These are phyloP conservation scores for Oehlia diaphana DNA, from an alignment of 192 early-diverging fungal genomes.

Conservation along the genomic window DNA sequence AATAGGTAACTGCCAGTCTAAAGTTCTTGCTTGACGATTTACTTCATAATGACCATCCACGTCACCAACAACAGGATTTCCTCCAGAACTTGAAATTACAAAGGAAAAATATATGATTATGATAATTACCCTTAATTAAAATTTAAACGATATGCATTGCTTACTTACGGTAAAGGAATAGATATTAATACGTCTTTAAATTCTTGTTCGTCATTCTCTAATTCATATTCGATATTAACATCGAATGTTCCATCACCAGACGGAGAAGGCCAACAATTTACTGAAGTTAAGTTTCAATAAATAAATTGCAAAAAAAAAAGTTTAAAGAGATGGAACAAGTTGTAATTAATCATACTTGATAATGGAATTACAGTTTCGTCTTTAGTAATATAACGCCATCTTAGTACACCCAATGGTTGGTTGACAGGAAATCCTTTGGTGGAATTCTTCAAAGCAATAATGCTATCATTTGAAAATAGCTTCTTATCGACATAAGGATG, in stretches of 20 bases:
- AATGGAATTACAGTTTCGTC: slow-evolving; percentile 87
- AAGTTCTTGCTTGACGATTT: slow-evolving; percentile 63
- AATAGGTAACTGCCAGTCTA: slow-evolving; percentile 86
- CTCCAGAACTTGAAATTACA: slow-evolving; percentile 49
- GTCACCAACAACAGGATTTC: slow-evolving; percentile 73
- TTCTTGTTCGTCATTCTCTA: slow-evolving; percentile 73
- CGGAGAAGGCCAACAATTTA: slow-evolving; percentile 98
- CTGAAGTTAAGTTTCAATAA: slow-evolving; percentile 39
- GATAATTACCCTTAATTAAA: background rate
- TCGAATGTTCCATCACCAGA: slow-evolving; percentile 83
- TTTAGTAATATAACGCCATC: slow-evolving; percentile 83
- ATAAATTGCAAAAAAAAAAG: background rate
- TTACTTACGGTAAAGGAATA: slow-evolving; percentile 84
- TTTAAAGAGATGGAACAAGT: background rate
- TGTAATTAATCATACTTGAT: slow-evolving; percentile 52
- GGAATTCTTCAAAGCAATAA: slow-evolving; percentile 81
- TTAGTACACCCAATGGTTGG: slow-evolving; percentile 82
- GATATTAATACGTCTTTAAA: slow-evolving; percentile 85
- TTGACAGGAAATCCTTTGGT: slow-evolving; percentile 82
- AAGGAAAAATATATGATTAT: background rate
- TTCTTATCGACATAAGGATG: slow-evolving; percentile 98
- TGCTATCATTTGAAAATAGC: slow-evolving; percentile 67
- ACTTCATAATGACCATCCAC: slow-evolving; percentile 82
- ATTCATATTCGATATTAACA: slow-evolving; percentile 97
- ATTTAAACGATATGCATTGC: background rate